Percentiles rank a stretch among this genome's conserved stretches.
Conservation (phyloP, 2,329 filamentous ascomycete genomes). For the Penicillium olsonii region DNA sequence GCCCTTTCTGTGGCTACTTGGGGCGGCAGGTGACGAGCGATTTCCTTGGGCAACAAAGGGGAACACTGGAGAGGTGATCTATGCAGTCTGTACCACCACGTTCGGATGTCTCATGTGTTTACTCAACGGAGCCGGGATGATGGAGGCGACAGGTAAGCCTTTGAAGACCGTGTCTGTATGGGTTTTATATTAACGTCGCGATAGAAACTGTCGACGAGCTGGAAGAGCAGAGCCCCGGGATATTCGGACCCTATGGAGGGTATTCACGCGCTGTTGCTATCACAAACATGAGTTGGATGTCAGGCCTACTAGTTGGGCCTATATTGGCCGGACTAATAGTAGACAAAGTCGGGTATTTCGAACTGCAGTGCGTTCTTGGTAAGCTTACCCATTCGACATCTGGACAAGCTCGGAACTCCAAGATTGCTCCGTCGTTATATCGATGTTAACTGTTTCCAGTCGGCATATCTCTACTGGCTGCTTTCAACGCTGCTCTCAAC, state of each 20-base stretch:
- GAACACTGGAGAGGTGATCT: background rate
- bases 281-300: slow-evolving; percentile 23
- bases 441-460: too few species aligned
- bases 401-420: too few species aligned
- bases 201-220: slow-evolving; percentile 18
- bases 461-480: too few species aligned
- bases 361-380: slow-evolving; percentile 14
- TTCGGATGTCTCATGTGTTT: slow-evolving; percentile 11
- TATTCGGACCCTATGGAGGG: slow-evolving; percentile 25
- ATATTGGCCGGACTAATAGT: slow-evolving; percentile 16
- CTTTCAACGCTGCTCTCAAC: too few species aligned
- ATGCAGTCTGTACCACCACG: slow-evolving; percentile 1
- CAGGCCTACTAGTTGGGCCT: slow-evolving; percentile 20
- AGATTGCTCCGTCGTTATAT: too few species aligned
- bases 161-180: background rate
- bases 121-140: slow-evolving; percentile 5
- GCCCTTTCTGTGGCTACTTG: slow-evolving; percentile 5
- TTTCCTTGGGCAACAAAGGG: slow-evolving; percentile 5
- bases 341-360: slow-evolving; percentile 15
- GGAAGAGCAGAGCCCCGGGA: slow-evolving; percentile 16
- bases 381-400: background rate
- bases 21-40: slow-evolving; percentile 1
- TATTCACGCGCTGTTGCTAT: slow-evolving; percentile 25
- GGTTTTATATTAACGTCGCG: background rate
- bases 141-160: slow-evolving; percentile 12